Base-by-base conservation (phyloP, 805 yeast genomes). In the Cephaloascus albidus region DNA sequence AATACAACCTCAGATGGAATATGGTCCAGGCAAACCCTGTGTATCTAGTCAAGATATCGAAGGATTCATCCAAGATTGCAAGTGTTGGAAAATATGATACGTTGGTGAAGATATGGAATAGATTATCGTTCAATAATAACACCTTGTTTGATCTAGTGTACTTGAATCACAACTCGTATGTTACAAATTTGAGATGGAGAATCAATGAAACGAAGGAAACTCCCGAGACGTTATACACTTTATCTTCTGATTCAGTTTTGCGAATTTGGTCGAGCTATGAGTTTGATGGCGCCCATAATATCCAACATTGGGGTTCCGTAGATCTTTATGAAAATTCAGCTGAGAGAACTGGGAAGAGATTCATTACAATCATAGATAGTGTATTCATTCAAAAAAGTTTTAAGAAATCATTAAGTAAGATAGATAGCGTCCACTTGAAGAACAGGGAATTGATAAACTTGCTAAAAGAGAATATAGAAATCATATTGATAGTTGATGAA, bases 91-190 rank as follows among this genome's bases (percentile, higher is more conserved):
- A 62, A 33, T 74, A 70, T 53, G 95, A 86, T 54, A 65, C 67
- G 28, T 62, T 83, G 12, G 78, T 85, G 20, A 86, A 85, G 52
- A 65, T 86, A 2, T 89, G 96, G 95, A 69, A 78, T 39, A 63
- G 96, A 38, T 66, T 78, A 5, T 72, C 82, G 5, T 85, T 78
- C 50, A 87, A 83, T 27, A 70, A 72, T 20, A 77, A 74, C 28
- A 70, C 76, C 32, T 69, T 80, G 4, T 87, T 86, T 53, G 93
- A 83, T 48, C 61, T 86, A 44, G 61, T 76, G 0, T 80, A 83
- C 48, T 58, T 87, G 18, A 69, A 75, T n/a, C 94, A 85, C 51
- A 77, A 81, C 2, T 52, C 68, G 1, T 68, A 68, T 39, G 76
- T 88, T 1, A 66, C 78, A 0, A 63, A 65, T 27, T 53, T 81